Conservation (phyloP, 1,284 basidiomycete genomes). For the Athelia sp. region DNA sequence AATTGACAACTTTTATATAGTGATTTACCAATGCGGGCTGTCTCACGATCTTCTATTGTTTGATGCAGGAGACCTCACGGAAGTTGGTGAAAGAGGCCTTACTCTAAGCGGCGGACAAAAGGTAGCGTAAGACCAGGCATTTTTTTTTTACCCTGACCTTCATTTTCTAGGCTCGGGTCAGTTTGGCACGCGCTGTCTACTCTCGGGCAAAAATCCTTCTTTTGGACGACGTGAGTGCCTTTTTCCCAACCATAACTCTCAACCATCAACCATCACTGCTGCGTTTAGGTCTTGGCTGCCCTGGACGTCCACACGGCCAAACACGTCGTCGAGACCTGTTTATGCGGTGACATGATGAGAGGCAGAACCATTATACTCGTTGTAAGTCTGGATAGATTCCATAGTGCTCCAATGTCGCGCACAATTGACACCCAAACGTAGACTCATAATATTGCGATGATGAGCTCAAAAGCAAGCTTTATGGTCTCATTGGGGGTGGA, state of each 20-base stretch:
- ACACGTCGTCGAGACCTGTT: slow-evolving; percentile 74
- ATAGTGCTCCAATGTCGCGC: slow-evolving; percentile 2
- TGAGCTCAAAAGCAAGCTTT: slow-evolving; percentile 56
- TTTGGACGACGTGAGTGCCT: slow-evolving; percentile 54
- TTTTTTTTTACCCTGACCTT: neutral
- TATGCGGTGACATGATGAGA: slow-evolving; percentile 62
- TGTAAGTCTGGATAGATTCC: slow-evolving; percentile 29
- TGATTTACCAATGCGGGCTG: slow-evolving; percentile 51
- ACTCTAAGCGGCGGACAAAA: slow-evolving; percentile 32
- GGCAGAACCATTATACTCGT: slow-evolving; percentile 71
- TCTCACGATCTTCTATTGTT: slow-evolving; percentile 52
- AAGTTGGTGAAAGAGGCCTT: slow-evolving; percentile 45
- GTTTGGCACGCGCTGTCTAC: slow-evolving; percentile 70
- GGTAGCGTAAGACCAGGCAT: neutral
- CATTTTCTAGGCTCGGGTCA: slow-evolving; percentile 61
- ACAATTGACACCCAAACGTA: slow-evolving; percentile 16
- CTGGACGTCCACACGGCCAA: slow-evolving; percentile 60
- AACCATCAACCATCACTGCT: neutral
- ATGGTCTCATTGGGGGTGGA: slow-evolving; percentile 55
- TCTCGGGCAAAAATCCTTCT: slow-evolving; percentile 57
- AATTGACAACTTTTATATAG: too few relatives aligned
- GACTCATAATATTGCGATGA: slow-evolving; percentile 72
- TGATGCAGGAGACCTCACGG: slow-evolving; percentile 56
- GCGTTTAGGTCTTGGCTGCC: slow-evolving; percentile 17
- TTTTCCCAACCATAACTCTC: neutral